Evolutionary conservation across 164 flowering plant genomes (phyloP), one percentile per base, ranked within the genome.

Genomic region (Berberis vulgaris): DNA sequence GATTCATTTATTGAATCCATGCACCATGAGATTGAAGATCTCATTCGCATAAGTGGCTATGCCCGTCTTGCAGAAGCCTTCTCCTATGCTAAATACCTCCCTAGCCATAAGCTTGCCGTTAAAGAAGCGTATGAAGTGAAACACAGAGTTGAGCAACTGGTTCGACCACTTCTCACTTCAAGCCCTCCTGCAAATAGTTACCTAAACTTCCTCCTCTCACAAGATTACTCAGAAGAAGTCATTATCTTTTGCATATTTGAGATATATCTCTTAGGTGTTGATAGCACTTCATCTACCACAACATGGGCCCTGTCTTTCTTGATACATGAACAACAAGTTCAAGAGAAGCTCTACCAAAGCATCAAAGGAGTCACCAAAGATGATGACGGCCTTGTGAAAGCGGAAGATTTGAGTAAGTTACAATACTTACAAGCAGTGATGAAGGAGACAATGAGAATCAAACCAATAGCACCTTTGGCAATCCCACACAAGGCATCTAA

Each of bases 241-340:
- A 44, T 53, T 41, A 67, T 67, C 54, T 67, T 63, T 41, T 49
- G 13, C 12, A 10, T 71, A 4, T 71, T 67, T 47, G 70, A 71
- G 56, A n/a, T 59, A 10, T 71, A 62, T 60, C 13, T 63, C 60
- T 71, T 71, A 2, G 67, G 49, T 2, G 50, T 67, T 7, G 74
- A 71, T 43, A 67, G 74, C 70, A 71, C 71, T 10, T 44, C 74
- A 6, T 39, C 55, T 3, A 50, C 74, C 43, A 53, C 64, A 2
- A 11, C 67, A 12, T 71, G 74, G 74, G 71, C 74, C 1, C 74
- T 71, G 0, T 67, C 70, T 2, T 67, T 57, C 44, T 53, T 71
- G 60, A 63, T 67, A 10, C 64, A 50, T n/a, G n/a, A 71, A 0
- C 41, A 13, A 38, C 40, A 46, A 1, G 38, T 7, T 4, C 74